Conservation (phyloP, 805 yeast genomes). For the Dipodascus geniculatus region DNA sequence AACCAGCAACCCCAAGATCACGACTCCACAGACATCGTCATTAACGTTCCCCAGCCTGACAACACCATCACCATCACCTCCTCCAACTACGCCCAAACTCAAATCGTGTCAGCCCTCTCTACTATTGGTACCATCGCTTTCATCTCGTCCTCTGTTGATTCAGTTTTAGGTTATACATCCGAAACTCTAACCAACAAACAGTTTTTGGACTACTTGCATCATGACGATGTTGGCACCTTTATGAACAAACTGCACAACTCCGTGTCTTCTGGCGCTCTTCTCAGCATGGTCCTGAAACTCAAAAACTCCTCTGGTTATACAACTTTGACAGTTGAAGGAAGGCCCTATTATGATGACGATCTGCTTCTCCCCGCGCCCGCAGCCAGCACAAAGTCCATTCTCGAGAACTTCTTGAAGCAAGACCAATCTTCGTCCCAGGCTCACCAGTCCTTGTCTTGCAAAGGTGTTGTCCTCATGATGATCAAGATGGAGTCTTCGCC, state of each 20-base stretch:
- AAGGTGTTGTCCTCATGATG: conserved; percentile 9
- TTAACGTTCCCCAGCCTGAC: not conserved
- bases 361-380: too few relatives aligned
- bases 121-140: conserved; percentile 11
- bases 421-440: not conserved
- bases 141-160: conserved; percentile 9
- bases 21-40: not conserved
- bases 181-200: conserved; percentile 5
- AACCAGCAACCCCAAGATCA: not conserved
- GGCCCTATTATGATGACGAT: conserved; percentile 8
- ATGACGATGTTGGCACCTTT: conserved; percentile 11
- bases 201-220: conserved; percentile 13
- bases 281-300: conserved; percentile 10
- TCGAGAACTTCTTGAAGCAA: not conserved
- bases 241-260: not conserved
- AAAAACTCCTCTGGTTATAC: conserved; percentile 3
- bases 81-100: not conserved
- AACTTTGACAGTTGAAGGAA: conserved; percentile 8
- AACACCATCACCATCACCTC: not conserved
- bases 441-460: conserved; percentile 1
- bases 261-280: conserved; percentile 2
- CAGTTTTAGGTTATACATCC: conserved; percentile 8
- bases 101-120: conserved; percentile 10
- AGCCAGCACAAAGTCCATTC: not conserved
- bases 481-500: conserved; percentile 4